phyloP scores from a whole-genome alignment of 2,329 filamentous ascomycete genomes.

The Hymenoscyphus infarciens region DNA sequence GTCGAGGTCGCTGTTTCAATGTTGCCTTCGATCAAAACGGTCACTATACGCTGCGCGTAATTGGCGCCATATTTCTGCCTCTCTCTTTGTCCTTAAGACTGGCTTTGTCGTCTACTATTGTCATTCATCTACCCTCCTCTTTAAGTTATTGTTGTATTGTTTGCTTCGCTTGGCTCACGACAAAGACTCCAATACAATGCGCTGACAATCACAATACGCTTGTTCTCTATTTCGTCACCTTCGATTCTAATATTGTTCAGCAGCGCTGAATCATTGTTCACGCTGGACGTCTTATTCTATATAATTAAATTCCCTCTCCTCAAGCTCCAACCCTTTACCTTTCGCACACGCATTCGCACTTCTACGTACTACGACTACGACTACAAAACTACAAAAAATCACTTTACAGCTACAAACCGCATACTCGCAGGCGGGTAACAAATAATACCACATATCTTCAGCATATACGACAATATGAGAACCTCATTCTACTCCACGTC shows the following conservation, averaged over 20 bases:
- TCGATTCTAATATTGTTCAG: conserved; percentile 16
- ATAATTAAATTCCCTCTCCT: background rate
- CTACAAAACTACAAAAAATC: background rate
- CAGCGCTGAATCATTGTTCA: conserved; percentile 20
- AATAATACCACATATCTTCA: conserved; percentile 9
- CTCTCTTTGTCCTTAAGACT: conserved; percentile 11
- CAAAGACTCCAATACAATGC: conserved; percentile 1
- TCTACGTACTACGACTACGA: conserved; percentile 3
- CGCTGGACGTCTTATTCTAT: conserved; percentile 17
- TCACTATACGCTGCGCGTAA: conserved; percentile 11
- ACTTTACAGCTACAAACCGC: conserved; percentile 3
- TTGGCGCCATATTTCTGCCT: conserved; percentile 8
- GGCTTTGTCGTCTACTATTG: conserved; percentile 25
- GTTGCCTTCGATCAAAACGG: conserved; percentile 4
- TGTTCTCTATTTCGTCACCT: conserved; percentile 19
- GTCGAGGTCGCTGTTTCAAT: conserved; percentile 25
- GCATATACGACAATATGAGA: conserved; percentile 20
- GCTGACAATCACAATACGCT: conserved; percentile 21
- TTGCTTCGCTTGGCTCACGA: background rate
- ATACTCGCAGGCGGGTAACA: conserved; percentile 23
- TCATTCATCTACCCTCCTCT: conserved; percentile 6
- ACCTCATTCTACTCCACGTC: conserved; percentile 11
- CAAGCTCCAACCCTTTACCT: conserved; percentile 6
- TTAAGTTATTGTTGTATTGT: conserved; percentile 17
- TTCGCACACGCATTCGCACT: background rate